A percentile compares a stretch with the other conserved stretches of the same genome.
Conservation (phyloP, 139 green algal species). For the Closterium sp. region DNA sequence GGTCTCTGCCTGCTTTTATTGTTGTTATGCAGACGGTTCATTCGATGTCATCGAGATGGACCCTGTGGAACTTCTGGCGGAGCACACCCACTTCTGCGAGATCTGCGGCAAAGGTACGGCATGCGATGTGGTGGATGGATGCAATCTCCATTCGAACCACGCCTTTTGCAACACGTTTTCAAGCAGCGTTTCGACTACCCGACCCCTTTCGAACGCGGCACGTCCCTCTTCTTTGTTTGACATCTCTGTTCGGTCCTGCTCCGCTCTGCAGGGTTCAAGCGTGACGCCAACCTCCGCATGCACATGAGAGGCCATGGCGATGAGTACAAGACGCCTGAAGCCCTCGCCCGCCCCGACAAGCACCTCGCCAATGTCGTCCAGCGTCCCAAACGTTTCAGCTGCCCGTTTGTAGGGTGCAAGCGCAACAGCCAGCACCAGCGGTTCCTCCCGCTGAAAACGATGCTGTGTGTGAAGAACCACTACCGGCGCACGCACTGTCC, state of each 20-base stretch:
- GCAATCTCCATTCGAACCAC: no score
- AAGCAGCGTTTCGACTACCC: no score
- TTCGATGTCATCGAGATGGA: conserved; percentile 43
- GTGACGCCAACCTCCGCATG: conserved; percentile 43
- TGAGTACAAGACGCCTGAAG: conserved; percentile 43
- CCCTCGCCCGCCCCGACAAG: conserved; percentile 13
- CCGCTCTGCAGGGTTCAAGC: conserved; percentile 21
- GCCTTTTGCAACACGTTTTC: no score
- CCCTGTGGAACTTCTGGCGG: conserved; percentile 30
- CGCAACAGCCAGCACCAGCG: conserved; percentile 22
- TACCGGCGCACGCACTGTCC: conserved; percentile 37
- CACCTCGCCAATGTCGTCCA: background rate
- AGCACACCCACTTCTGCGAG: conserved; percentile 48
- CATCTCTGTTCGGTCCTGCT: no score
- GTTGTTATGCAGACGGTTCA: background rate
- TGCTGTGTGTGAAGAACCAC: conserved; percentile 50
- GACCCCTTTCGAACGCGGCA: no score
- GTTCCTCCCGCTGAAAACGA: conserved; percentile 39
- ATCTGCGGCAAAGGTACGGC: conserved; percentile 31
- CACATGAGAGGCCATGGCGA: conserved; percentile 46
- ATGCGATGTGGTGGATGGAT: no score
- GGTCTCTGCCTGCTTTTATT: background rate
- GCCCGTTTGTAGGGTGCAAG: conserved; percentile 36
- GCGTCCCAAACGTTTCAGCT: conserved; percentile 27
- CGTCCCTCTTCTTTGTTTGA: no score